Conservation (phyloP, 1,284 basidiomycete species). For the Puccinia polysora region DNA sequence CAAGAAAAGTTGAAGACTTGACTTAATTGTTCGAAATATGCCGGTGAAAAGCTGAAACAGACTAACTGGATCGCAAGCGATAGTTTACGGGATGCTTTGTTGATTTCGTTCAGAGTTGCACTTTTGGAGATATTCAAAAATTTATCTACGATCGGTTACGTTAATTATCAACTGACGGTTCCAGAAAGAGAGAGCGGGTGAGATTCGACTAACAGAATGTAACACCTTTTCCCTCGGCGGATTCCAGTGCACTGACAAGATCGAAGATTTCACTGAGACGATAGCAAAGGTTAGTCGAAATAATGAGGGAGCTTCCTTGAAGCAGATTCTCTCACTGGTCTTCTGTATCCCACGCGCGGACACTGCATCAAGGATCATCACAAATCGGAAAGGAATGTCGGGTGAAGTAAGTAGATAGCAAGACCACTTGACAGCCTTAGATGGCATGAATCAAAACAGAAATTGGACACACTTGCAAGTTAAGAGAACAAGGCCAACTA, state of each 20-base stretch:
- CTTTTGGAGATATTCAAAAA: slow-evolving; percentile 50
- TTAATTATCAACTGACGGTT: slow-evolving; percentile 58
- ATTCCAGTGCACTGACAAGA: slow-evolving; percentile 76
- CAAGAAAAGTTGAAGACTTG: slow-evolving; percentile 19
- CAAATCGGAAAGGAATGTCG: not conserved
- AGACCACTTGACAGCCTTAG: not conserved
- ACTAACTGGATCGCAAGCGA: slow-evolving; percentile 75
- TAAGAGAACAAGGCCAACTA: not conserved
- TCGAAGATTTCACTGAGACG: slow-evolving; percentile 74
- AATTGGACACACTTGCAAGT: not conserved
- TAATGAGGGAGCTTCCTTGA: not conserved
- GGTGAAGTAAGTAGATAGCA: not conserved
- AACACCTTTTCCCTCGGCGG: slow-evolving; percentile 76
- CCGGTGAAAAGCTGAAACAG: not conserved
- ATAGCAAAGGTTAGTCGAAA: not conserved
- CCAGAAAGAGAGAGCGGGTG: slow-evolving; percentile 66
- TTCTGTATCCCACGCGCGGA: slow-evolving; percentile 37
- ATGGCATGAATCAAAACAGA: not conserved
- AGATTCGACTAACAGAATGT: slow-evolving; percentile 82
- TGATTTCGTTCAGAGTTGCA: slow-evolving; percentile 63
- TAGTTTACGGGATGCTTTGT: slow-evolving; percentile 74
- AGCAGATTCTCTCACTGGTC: slow-evolving; percentile 29
- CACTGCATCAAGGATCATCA: not conserved
- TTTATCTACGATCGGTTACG: slow-evolving; percentile 43
- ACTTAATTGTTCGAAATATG: not conserved